phyloP scores from a whole-genome alignment of 2,329 filamentous ascomycete species.

The Alternaria dauci region DNA sequence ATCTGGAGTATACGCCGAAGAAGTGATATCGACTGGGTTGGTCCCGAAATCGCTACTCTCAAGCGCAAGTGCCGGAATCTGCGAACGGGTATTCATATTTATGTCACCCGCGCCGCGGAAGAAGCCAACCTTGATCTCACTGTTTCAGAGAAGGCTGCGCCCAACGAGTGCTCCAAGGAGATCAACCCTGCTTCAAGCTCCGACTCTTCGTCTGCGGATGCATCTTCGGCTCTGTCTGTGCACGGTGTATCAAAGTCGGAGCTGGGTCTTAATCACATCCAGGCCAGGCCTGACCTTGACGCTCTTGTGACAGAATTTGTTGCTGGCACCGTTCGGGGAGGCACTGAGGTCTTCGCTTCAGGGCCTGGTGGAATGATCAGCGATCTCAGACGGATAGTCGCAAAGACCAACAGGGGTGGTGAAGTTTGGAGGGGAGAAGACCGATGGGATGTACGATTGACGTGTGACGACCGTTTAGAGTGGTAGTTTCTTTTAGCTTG shows the following conservation, averaged over 20 bases:
- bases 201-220: constrained; percentile 27
- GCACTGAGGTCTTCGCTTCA: constrained; percentile 44
- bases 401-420: constrained; percentile 39
- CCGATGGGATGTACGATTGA: constrained; percentile 41
- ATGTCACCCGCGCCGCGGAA: constrained; percentile 43
- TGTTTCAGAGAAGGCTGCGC: constrained; percentile 29
- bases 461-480: constrained; percentile 45
- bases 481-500: constrained; percentile 35
- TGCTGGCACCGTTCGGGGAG: constrained; percentile 30
- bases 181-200: constrained; percentile 30
- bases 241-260: constrained; percentile 43
- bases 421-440: constrained; percentile 47
- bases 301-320: constrained; percentile 36
- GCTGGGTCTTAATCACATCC: constrained; percentile 34
- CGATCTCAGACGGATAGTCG: constrained; percentile 44
- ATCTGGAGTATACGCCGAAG: constrained; percentile 48
- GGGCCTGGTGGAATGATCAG: constrained; percentile 46
- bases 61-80: constrained; percentile 38
- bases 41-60: constrained; percentile 43
- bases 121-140: constrained; percentile 26
- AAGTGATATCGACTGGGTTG: constrained; percentile 48
- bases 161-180: constrained; percentile 31
- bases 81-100: constrained; percentile 43
- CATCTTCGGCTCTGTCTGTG: constrained; percentile 36
- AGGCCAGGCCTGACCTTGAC: constrained; percentile 34